Evolutionary conservation across 1,284 basidiomycete species (phyloP).

Genomic region (Sporisorium reilianum): DNA sequence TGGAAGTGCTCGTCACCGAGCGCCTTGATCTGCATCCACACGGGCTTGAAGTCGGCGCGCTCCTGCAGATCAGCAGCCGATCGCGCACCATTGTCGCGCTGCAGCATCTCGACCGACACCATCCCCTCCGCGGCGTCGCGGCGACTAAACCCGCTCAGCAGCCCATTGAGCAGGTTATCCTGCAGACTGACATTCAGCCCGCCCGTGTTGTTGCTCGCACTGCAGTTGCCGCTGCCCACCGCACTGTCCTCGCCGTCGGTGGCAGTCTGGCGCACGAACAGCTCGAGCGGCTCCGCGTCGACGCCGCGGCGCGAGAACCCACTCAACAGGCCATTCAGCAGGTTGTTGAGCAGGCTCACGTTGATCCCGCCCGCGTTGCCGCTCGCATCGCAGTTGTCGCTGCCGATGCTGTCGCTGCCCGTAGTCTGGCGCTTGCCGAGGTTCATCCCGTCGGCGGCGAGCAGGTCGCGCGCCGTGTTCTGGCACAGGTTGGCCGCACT

Average conservation of each 20-base stretch:
- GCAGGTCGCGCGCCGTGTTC: constrained; percentile 38
- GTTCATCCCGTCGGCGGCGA: constrained; percentile 51
- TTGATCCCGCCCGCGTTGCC: constrained; percentile 52
- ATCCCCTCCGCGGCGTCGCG: constrained; percentile 20
- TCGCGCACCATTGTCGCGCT: constrained; percentile 21
- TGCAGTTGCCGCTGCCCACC: constrained; percentile 41
- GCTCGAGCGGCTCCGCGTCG: constrained; percentile 21
- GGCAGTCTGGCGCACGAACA: constrained; percentile 34
- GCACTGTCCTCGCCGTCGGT: constrained; percentile 10
- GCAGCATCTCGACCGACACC: constrained; percentile 24
- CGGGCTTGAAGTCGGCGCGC: constrained; percentile 54
- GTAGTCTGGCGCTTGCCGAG: constrained; percentile 37
- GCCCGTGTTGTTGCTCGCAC: constrained; percentile 43
- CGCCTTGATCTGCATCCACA: constrained; percentile 54
- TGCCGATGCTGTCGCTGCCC: constrained; percentile 16
- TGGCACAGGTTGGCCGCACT: constrained; percentile 50
- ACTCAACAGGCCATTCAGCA: constrained; percentile 53
- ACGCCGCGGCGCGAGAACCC: constrained; percentile 31
- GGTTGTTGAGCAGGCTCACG: constrained; percentile 52
- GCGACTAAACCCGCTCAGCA: constrained; percentile 38
- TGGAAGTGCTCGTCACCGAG: constrained; percentile 52
- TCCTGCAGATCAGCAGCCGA: constrained; percentile 21
- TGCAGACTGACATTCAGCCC: constrained; percentile 53
- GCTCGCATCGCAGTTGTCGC: constrained; percentile 43
- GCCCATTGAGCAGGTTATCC: constrained; percentile 55